These are phyloP conservation scores for Poa pratensis DNA, from an alignment of 176 grass and related monocot species.

Conservation along the genomic window DNA sequence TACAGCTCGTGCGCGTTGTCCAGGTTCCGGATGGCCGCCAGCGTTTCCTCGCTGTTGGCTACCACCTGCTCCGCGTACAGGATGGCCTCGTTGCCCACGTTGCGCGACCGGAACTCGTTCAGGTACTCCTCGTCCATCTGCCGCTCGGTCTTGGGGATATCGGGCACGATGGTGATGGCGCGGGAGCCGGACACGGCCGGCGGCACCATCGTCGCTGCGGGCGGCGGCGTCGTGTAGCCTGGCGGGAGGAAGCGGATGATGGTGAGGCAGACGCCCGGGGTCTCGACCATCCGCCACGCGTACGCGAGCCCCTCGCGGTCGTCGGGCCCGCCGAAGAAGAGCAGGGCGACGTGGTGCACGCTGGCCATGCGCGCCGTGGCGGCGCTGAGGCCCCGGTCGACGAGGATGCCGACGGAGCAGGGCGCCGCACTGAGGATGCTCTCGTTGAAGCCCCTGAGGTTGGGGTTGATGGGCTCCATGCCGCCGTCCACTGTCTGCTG, in stretches of 20 bases:
- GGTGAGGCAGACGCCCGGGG: slow-evolving; percentile 67
- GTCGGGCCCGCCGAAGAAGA: slow-evolving; percentile 84
- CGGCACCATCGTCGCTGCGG: background rate
- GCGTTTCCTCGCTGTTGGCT: slow-evolving; percentile 59
- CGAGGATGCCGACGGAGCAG: slow-evolving; percentile 77
- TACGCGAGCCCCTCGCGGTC: slow-evolving; percentile 76
- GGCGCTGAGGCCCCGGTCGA: slow-evolving; percentile 74
- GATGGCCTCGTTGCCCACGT: slow-evolving; percentile 48
- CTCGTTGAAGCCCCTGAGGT: slow-evolving; percentile 55
- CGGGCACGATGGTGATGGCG: slow-evolving; percentile 58
- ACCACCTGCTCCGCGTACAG: slow-evolving; percentile 66
- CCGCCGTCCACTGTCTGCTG: slow-evolving; percentile 61
- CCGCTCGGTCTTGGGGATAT: slow-evolving; percentile 47
- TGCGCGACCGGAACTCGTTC: slow-evolving; percentile 52
- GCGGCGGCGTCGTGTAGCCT: slow-evolving; percentile 41
- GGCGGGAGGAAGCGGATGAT: slow-evolving; percentile 65
- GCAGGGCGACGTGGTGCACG: slow-evolving; percentile 60
- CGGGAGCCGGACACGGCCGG: slow-evolving; percentile 18
- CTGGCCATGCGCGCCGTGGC: slow-evolving; percentile 35
- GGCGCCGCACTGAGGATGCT: slow-evolving; percentile 60
- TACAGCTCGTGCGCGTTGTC: slow-evolving; percentile 56
- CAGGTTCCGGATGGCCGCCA: slow-evolving; percentile 57
- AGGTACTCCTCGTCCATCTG: slow-evolving; percentile 70
- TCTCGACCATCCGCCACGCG: slow-evolving; percentile 67
- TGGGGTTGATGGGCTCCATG: slow-evolving; percentile 61